Base-by-base conservation (phyloP, 495 filamentous ascomycete species). In the Annulohypoxylon bovei region DNA sequence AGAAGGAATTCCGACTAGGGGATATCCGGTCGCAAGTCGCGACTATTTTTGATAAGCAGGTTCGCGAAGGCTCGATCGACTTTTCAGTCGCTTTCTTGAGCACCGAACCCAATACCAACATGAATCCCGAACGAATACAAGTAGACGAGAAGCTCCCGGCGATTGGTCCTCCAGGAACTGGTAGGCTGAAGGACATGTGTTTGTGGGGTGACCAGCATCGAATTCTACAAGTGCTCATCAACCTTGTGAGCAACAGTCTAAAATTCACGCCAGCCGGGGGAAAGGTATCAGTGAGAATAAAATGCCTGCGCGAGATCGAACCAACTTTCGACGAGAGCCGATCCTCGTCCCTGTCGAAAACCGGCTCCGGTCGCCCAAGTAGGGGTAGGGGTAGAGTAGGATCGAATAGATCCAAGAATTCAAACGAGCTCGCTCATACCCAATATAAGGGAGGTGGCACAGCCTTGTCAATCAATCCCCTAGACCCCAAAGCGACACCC, bases 141-240 rank as follows among this genome's bases (percentile, higher is more conserved):
- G 65, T 79, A 49, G 79, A 79, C 49, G 73, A 74, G 74, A 79
- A 73, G 52, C 81, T 81, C 32, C 79, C 77, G 18, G 83, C 80
- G 2, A 80, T 88, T 37, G 88, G 89, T 2, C 89, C 89, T 0
- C 78, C 81, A 22, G 90, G 91, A 8, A 82, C 84, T 6, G 90
- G 86, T 20, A 83, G 88, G 33, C 71, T 94, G 33, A 91, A 89
- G 73, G 90, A 95, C 63, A 85, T 86, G 83, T 83, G 90, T 52
- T 82, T 97, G 4, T 95, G 92, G 90, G 94, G 94, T n/a, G 94
- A 97, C 73, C 90, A 93, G 67, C 92, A 97, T 71, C 85, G 94
- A 27, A 93, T 97, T 30, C 79, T 96, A 11, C 93, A 97, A 73
- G 91, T 96, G 28, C 86, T 97, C 47, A 97, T 97, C 81, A 98